Evolutionary conservation across 768 basidiomycete genomes (phyloP).

Genomic region (Pilatotrama ljubarskyi): DNA sequence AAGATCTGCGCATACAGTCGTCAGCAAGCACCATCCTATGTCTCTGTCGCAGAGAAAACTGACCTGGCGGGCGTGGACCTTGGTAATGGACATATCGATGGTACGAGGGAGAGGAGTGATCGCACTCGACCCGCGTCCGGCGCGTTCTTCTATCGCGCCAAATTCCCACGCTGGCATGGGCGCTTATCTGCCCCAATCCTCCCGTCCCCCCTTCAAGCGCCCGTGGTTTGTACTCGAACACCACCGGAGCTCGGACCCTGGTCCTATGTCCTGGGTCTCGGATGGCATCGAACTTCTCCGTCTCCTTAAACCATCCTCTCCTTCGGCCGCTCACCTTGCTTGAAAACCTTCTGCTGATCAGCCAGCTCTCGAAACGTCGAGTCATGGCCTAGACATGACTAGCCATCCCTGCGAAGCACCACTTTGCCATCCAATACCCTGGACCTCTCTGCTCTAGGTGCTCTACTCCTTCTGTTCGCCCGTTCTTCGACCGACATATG

Average conservation of each 20-base stretch:
- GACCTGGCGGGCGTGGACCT: conserved; percentile 93
- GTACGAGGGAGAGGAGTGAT: conserved; percentile 21
- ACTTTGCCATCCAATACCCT: too few relatives aligned
- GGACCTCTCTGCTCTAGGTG: too few relatives aligned
- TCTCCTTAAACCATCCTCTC: not conserved
- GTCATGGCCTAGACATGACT: conserved; percentile 1
- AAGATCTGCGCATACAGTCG: conserved; percentile 86
- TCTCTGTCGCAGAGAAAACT: conserved; percentile 11
- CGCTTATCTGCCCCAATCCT: conserved; percentile 25
- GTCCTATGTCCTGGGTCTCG: not conserved
- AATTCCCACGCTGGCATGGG: conserved; percentile 36
- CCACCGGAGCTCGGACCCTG: not conserved
- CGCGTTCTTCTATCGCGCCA: conserved; percentile 15
- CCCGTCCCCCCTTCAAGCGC: conserved; percentile 2
- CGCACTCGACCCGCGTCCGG: conserved; percentile 22
- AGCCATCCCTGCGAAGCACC: not conserved
- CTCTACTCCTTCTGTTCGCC: too few relatives aligned
- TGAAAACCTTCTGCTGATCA: not conserved
- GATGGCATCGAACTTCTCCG: not conserved
- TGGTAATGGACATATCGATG: conserved; percentile 83
- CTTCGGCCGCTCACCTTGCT: not conserved
- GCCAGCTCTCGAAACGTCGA: not conserved
- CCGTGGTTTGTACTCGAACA: conserved; percentile 3
- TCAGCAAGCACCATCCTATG: conserved; percentile 46
- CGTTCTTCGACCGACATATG: too few relatives aligned